Base-by-base conservation (phyloP, 352 stramenopile species). In the Phytophthora hibernalis region DNA sequence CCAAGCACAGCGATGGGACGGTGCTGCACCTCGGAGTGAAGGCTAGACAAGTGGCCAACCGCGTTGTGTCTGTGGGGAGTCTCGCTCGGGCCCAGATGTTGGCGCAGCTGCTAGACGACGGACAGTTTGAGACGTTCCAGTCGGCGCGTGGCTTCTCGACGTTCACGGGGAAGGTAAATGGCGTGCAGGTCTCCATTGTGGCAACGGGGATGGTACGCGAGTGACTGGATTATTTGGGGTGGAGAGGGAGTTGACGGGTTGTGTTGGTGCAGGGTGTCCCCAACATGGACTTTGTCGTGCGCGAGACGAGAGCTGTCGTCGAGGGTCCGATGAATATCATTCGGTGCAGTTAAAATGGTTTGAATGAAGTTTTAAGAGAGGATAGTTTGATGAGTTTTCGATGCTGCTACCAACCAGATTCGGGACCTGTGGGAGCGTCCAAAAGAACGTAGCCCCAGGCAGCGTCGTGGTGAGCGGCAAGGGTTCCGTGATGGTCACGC, bases 281-380 rank as follows among this genome's bases (percentile, higher is more conserved):
- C 11, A 92, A 90, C 60, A 92, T 92, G 82, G 84, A 92, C 62
- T 92, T 92, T 63, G 66, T 90, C 18, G 82, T 91, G 16, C 74
- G 84, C 28, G 84, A 92, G 64, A 71, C 73, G n/a, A 66, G 80
- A 22, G 73, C 69, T 11, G 67, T 90, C 21, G 74, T 87, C 3
- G 42, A 71, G 10, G 82, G 82, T 0, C 69, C 76, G 5, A 82
- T 92, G 68, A 70, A 31, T 18, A 88, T 92, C 47, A 62, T 89
- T 22, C 83, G 83, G 65, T 79, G 18, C n/a, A 30, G 20, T 26
- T n/a, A n/a, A 21, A n/a, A 50, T 21, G 21, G 16, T 26, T 0
- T 51, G 11, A 15, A n/a, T 18, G 16, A 30, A 5, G 44, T 16
- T 11, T 28, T 11, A 18, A 30, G 12, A 16, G 10, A 5, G 12